Evolutionary conservation across 169 alveolate species (phyloP), one percentile per base, ranked within the genome.

Genomic region (Eimeria praecox): DNA sequence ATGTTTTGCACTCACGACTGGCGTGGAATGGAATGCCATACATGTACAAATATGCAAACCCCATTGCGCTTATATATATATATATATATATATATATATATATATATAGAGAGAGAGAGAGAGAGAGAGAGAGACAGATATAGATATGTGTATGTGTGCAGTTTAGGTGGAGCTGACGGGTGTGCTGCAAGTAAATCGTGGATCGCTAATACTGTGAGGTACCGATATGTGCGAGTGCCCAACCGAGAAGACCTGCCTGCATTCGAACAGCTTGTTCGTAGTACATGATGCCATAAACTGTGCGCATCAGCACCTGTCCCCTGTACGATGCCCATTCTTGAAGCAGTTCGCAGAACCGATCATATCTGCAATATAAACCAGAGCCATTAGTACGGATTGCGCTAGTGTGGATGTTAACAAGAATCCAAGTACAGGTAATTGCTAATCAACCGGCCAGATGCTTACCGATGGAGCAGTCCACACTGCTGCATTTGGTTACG

Each of bases 241-340:
- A 75, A 22, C 35, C 40, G 30, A 86, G 22, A 44, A 9, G 62
- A 73, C 92, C 1, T 87, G 92, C 96, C 91, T 87, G 96, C 96
- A 94, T 86, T 82, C 85, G 64, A 52, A 94, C 69, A 20, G 96
- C 96, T 62, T 87, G 94, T 38, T 75, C 92, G n/a, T 94, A 83
- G 64, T 87, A 87, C 95, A 94, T 86, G 75, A 94, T 86, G 64
- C 96, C 96, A 56, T 92, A 59, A 20, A 94, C 95, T 59, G 96
- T 94, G 49, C 96, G 94, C 83, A 75, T 75, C 54, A 94, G 95
- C 80, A 86, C 94, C 92, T 94, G 96, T 27, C 95, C 95, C 56
- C 96, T 54, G 62, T 69, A 94, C 8, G 96, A 94, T 22, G 96
- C 96, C 96, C 96, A 94, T 73, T 94, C 94, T 88, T 94, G 96